Evolutionary conservation across 192 early-diverging fungal species (phyloP).

Genomic region (Spinellus fusiger): DNA sequence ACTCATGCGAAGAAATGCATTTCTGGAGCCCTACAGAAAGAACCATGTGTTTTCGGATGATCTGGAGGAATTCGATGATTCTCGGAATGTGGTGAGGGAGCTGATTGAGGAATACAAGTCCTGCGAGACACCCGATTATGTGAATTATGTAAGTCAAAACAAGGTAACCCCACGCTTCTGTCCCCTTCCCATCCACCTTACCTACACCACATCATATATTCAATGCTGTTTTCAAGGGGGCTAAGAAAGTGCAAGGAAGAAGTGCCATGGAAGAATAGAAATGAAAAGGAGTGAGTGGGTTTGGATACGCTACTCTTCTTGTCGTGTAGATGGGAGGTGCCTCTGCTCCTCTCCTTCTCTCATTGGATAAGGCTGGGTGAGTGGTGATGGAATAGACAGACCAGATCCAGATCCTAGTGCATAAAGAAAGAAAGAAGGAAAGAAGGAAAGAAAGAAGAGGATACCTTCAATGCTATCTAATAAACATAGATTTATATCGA

Average conservation of each 20-base stretch:
- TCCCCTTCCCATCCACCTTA: not conserved
- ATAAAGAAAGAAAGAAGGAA: too few species aligned
- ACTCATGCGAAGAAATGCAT: conserved; percentile 91
- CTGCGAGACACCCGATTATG: conserved; percentile 87
- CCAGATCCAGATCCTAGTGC: too few species aligned
- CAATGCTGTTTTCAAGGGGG: not conserved
- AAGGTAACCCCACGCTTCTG: not conserved
- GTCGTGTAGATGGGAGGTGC: too few species aligned
- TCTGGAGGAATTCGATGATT: conserved; percentile 90
- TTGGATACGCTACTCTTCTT: too few species aligned
- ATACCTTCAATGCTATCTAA: too few species aligned
- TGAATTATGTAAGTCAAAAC: conserved; percentile 47
- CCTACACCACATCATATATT: not conserved
- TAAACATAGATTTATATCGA: too few species aligned
- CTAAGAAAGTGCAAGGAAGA: not conserved
- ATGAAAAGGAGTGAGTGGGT: too few species aligned
- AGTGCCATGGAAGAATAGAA: not conserved
- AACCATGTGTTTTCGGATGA: conserved; percentile 74
- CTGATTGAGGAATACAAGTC: conserved; percentile 93
- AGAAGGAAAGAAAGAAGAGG: too few species aligned
- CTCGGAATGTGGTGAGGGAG: conserved; percentile 83
- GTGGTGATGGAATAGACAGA: too few species aligned
- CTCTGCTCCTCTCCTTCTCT: too few species aligned
- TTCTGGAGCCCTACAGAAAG: conserved; percentile 89
- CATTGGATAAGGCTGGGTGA: too few species aligned